These are phyloP conservation scores for Melaleuca alternifolia DNA, from an alignment of 345 rosid genomes.

Conservation along the genomic window DNA sequence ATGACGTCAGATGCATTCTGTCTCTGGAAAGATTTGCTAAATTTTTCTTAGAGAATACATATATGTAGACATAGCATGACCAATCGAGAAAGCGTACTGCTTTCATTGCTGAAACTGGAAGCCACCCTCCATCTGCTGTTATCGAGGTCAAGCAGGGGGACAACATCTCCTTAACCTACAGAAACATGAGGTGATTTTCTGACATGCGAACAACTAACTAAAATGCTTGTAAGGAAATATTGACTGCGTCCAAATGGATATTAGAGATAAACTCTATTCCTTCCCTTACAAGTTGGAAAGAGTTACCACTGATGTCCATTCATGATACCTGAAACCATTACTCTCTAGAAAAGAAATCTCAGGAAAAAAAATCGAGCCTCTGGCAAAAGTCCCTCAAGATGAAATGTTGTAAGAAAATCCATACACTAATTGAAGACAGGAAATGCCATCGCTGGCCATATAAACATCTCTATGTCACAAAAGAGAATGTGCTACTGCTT, in stretches of 20 bases:
- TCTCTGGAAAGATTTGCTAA: not conserved
- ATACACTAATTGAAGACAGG: not conserved
- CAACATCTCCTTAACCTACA: slow-evolving; percentile 1
- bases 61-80: not conserved
- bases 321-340: not conserved
- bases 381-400: not conserved
- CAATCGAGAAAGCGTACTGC: slow-evolving; percentile 5
- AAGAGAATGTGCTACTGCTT: not conserved
- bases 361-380: not conserved
- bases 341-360: not conserved
- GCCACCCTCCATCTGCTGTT: slow-evolving; percentile 38
- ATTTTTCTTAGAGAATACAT: not conserved
- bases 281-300: not conserved
- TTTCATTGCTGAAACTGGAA: slow-evolving; percentile 36
- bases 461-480: not conserved
- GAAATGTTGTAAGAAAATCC: not conserved
- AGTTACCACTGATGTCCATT: not conserved
- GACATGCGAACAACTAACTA: not conserved
- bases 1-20: not conserved
- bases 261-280: not conserved
- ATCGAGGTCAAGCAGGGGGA: slow-evolving; percentile 25
- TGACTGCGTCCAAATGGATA: not conserved
- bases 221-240: not conserved
- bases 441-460: not conserved
- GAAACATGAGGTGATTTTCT: not conserved